Evolutionary conservation across 768 basidiomycete genomes (phyloP).

Genomic region (Lactarius evosmus): DNA sequence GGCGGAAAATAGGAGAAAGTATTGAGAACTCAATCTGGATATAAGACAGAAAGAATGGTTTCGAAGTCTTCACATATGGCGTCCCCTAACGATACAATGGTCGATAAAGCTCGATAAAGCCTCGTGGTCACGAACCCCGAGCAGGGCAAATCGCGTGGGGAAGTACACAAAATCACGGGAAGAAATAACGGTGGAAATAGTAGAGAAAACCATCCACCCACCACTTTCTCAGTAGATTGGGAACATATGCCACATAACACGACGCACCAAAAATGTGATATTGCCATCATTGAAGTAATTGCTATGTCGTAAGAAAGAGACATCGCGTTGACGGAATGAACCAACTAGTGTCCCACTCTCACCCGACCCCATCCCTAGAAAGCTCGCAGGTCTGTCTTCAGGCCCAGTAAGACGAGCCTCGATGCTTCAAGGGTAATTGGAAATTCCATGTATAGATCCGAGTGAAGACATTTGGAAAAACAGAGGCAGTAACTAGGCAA

Average conservation of each 20-base stretch:
- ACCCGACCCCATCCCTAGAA: background rate
- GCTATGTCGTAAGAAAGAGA: background rate
- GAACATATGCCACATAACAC: background rate
- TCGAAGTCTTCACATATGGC: conserved; percentile 13
- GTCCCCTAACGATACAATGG: conserved; percentile 9
- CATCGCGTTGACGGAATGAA: background rate
- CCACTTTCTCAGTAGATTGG: background rate
- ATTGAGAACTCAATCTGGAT: conserved; percentile 3
- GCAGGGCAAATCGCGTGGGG: background rate
- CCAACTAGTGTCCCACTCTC: background rate
- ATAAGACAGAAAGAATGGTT: conserved; percentile 12
- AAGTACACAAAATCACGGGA: conserved; percentile 12
- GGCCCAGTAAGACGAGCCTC: background rate
- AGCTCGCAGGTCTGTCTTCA: too few species aligned
- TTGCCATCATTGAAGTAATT: conserved; percentile 12
- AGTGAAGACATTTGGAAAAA: background rate
- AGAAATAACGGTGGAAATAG: conserved; percentile 13
- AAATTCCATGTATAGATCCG: too few species aligned
- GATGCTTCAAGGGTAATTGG: background rate
- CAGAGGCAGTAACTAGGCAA: background rate
- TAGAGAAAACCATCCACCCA: conserved; percentile 12
- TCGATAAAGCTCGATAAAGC: background rate
- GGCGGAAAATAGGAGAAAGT: background rate
- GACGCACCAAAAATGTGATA: conserved; percentile 12
- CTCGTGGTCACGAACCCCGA: background rate